Evolutionary conservation across 2,329 filamentous ascomycete species (phyloP).

Genomic region (Cercospora sp.): DNA sequence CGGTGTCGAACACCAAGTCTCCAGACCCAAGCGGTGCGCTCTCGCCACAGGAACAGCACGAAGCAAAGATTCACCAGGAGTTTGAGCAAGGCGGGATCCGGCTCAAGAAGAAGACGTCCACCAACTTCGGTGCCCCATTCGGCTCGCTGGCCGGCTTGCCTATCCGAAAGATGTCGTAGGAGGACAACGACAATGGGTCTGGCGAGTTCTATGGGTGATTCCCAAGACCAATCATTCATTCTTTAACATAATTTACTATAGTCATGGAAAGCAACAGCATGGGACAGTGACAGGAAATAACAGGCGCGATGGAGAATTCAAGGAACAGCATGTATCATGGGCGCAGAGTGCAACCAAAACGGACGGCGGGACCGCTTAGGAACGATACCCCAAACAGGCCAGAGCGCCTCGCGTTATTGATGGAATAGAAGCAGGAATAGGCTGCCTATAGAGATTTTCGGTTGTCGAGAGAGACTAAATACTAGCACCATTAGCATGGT

Average conservation of each 20-base stretch:
- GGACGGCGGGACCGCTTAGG: conserved; percentile 8
- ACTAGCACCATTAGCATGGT: not conserved
- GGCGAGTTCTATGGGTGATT: not conserved
- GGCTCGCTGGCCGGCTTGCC: conserved; percentile 39
- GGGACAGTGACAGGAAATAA: conserved; percentile 2
- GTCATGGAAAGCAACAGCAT: conserved; percentile 5
- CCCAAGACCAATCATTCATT: conserved; percentile 8
- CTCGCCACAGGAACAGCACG: conserved; percentile 30
- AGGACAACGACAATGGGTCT: not conserved
- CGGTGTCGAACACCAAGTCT: conserved; percentile 7
- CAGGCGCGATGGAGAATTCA: conserved; percentile 1
- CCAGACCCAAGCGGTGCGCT: conserved; percentile 19
- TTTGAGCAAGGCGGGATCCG: conserved; percentile 40
- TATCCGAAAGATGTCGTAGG: conserved; percentile 28
- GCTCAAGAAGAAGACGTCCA: conserved; percentile 41
- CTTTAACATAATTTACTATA: conserved; percentile 9
- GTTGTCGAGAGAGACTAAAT: not conserved
- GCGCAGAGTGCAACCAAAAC: conserved; percentile 1
- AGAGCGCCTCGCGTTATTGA: conserved; percentile 15
- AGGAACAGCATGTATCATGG: conserved; percentile 1
- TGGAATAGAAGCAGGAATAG: conserved; percentile 8
- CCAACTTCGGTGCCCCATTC: conserved; percentile 42
- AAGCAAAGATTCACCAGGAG: conserved; percentile 31
- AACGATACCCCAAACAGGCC: conserved; percentile 16
- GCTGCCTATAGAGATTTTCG: not conserved